phyloP scores from a whole-genome alignment of 2,329 filamentous ascomycete genomes.

The Fusarium paranaense region DNA sequence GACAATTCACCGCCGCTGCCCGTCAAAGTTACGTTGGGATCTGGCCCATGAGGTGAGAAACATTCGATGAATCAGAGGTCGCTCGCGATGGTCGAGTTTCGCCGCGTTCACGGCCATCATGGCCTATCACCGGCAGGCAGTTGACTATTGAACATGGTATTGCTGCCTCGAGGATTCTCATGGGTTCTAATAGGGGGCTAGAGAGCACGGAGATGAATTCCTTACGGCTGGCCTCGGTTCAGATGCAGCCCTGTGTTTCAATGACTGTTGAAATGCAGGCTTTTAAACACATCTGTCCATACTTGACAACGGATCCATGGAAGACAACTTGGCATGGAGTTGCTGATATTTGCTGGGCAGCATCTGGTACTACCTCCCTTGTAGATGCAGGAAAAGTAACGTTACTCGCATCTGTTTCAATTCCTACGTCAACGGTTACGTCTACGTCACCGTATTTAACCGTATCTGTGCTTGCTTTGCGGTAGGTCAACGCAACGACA shows the following conservation, averaged over 20 bases:
- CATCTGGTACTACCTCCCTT: background rate
- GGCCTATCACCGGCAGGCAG: background rate
- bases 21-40: conserved; percentile 12
- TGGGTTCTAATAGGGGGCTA: background rate
- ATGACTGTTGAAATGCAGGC: background rate
- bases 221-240: background rate
- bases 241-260: background rate
- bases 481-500: background rate
- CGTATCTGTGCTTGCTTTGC: background rate
- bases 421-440: background rate
- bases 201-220: background rate
- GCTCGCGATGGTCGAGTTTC: background rate
- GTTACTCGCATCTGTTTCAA: background rate
- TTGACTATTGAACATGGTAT: background rate
- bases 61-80: conserved; percentile 7
- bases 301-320: background rate
- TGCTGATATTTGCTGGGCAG: background rate
- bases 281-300: background rate
- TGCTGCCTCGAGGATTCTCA: background rate
- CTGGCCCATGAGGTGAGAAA: conserved; percentile 3
- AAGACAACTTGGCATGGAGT: background rate
- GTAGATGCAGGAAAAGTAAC: background rate
- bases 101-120: background rate
- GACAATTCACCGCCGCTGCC: conserved; percentile 3
- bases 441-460: background rate